Percentiles rank a stretch among this genome's conserved stretches.
These are phyloP conservation scores for Dactylorhiza incarnata DNA, from an alignment of 106 monocot genomes.

Conservation along the genomic window DNA sequence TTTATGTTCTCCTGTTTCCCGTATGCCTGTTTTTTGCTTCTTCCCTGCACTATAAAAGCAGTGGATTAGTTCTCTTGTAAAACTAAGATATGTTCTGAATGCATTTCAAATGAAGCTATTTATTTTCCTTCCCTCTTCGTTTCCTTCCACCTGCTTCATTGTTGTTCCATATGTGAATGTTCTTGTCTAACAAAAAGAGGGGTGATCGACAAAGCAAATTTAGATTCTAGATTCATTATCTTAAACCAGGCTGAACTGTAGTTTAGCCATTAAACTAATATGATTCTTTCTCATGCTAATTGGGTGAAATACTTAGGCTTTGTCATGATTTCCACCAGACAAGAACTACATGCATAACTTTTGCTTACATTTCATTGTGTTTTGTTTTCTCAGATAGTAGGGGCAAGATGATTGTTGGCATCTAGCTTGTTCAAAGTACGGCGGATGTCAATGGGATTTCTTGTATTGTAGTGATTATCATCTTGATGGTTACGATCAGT, in stretches of 20 bases:
- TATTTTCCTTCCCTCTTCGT: too few species aligned
- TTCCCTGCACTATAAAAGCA: too few species aligned
- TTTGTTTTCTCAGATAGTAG: constrained; percentile 54
- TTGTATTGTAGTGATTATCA: constrained; percentile 48
- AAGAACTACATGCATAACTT: neutral
- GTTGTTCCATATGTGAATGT: too few species aligned
- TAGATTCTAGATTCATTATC: neutral
- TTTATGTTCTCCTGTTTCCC: too few species aligned
- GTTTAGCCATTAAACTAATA: neutral
- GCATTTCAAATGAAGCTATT: too few species aligned
- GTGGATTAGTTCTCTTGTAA: too few species aligned
- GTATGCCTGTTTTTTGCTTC: too few species aligned
- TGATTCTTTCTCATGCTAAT: neutral
- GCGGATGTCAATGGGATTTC: constrained; percentile 28
- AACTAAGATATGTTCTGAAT: too few species aligned
- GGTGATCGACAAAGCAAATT: too few species aligned
- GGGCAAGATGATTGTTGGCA: constrained; percentile 86
- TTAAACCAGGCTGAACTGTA: neutral
- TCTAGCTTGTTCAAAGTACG: constrained; percentile 20
- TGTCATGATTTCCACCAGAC: neutral
- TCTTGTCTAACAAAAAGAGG: too few species aligned
- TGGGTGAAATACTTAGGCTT: neutral
- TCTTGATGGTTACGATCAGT: constrained; percentile 21
- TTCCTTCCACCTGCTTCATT: too few species aligned
- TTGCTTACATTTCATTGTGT: neutral